Evolutionary conservation across 257 asterid species (phyloP).

Genomic region (Prunella vulgaris): DNA sequence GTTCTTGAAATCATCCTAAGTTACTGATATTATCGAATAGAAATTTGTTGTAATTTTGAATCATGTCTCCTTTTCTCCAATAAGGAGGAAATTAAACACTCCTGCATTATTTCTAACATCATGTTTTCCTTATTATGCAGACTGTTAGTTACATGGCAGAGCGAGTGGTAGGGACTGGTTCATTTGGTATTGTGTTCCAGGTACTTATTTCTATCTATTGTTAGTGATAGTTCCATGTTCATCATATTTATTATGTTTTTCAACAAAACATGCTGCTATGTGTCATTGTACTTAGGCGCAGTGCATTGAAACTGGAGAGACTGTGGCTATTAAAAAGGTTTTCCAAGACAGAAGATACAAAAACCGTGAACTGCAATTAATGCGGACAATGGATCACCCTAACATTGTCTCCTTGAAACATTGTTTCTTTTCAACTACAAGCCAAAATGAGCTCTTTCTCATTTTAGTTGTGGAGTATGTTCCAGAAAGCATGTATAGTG

Average conservation of each 20-base stretch:
- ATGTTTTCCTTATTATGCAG: constrained; percentile 27
- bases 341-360: constrained; percentile 92
- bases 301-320: constrained; percentile 92
- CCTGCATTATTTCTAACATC: constrained; percentile 8
- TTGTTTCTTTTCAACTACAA: constrained; percentile 89
- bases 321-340: too few relatives aligned
- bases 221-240: background rate
- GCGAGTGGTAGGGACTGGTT: constrained; percentile 67
- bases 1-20: constrained; percentile 12
- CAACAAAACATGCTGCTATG: background rate
- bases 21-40: too few relatives aligned
- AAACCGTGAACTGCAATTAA: constrained; percentile 86
- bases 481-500: constrained; percentile 73
- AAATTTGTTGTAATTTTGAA: too few relatives aligned
- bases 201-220: constrained; percentile 25
- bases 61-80: background rate
- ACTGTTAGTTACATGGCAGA: constrained; percentile 68
- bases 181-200: constrained; percentile 73
- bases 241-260: background rate
- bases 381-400: constrained; percentile 93
- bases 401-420: constrained; percentile 87
- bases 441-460: constrained; percentile 78
- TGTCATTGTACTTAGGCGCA: constrained; percentile 54
- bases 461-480: constrained; percentile 95
- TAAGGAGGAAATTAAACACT: constrained; percentile 4